phyloP scores from a whole-genome alignment of 176 grass and related monocot species.

The Areca catechu region DNA sequence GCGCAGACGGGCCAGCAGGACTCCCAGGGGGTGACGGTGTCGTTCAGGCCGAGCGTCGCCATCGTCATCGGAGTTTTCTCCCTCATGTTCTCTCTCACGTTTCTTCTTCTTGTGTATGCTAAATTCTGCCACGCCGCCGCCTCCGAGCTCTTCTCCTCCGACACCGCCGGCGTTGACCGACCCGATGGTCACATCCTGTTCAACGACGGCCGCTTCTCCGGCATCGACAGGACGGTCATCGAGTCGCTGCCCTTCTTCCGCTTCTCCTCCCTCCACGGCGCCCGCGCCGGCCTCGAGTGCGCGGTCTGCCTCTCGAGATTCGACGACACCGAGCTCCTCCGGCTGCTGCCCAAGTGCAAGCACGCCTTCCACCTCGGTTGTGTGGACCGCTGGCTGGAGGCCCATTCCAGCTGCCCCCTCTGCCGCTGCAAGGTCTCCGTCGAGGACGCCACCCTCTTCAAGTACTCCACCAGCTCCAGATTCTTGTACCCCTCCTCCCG shows the following conservation, averaged over 20 bases:
- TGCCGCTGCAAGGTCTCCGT: slow-evolving; percentile 48
- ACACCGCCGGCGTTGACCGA: not conserved
- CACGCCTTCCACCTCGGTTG: slow-evolving; percentile 80
- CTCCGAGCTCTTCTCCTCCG: not conserved
- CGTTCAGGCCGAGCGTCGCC: slow-evolving; percentile 64
- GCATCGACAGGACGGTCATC: slow-evolving; percentile 45
- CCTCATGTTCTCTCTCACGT: slow-evolving; percentile 80
- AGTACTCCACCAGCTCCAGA: slow-evolving; percentile 41
- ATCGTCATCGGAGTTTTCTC: slow-evolving; percentile 86
- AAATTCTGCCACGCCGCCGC: slow-evolving; percentile 66
- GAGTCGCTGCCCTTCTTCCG: slow-evolving; percentile 86
- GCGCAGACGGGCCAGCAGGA: too few relatives aligned
- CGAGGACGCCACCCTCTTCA: slow-evolving; percentile 31
- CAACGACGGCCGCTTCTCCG: not conserved
- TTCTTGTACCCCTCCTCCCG: slow-evolving; percentile 27
- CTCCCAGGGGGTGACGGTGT: slow-evolving; percentile 18
- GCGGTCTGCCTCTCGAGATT: slow-evolving; percentile 74
- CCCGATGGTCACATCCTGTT: not conserved
- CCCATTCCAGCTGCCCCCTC: slow-evolving; percentile 68
- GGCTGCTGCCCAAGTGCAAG: slow-evolving; percentile 74
- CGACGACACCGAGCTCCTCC: slow-evolving; percentile 61
- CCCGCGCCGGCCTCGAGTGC: slow-evolving; percentile 73
- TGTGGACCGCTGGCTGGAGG: slow-evolving; percentile 71
- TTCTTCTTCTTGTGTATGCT: slow-evolving; percentile 83
- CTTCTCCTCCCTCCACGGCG: slow-evolving; percentile 54